phyloP scores from a whole-genome alignment of 1,284 basidiomycete species.

The Austroboletus novae-zelandiae region DNA sequence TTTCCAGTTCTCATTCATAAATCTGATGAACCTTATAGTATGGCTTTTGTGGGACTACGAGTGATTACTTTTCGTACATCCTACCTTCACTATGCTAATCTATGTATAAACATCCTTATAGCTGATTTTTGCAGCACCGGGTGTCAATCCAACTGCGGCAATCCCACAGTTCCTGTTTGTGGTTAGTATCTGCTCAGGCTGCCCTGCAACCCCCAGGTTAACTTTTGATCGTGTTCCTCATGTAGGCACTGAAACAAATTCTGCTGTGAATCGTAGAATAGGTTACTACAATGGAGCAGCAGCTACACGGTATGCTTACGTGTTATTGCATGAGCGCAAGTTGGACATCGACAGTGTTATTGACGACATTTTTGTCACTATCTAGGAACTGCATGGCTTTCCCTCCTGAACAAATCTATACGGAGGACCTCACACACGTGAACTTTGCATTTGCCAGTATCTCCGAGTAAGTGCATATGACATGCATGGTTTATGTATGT shows the following conservation, averaged over 20 bases:
- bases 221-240: not conserved
- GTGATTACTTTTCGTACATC: not conserved
- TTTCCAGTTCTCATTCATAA: not conserved
- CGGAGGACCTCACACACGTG: not conserved
- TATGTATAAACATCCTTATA: not conserved
- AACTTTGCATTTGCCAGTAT: conserved; percentile 2
- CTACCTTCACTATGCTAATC: not conserved
- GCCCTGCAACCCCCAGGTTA: no score
- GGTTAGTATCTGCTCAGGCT: not conserved
- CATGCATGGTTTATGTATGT: not conserved
- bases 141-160: conserved; percentile 2
- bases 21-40: not conserved
- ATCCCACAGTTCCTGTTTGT: not conserved
- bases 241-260: not conserved
- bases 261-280: conserved; percentile 1
- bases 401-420: not conserved
- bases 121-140: conserved; percentile 2
- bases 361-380: not conserved
- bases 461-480: not conserved
- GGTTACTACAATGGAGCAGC: conserved; percentile 1
- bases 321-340: not conserved
- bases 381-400: not conserved
- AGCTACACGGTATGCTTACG: not conserved
- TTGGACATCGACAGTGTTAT: no score
- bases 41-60: conserved; percentile 2